Percentiles rank a stretch among this genome's conserved stretches.
These are phyloP conservation scores for Didymella lethalis DNA, from an alignment of 2,329 filamentous ascomycete genomes.

Conservation along the genomic window DNA sequence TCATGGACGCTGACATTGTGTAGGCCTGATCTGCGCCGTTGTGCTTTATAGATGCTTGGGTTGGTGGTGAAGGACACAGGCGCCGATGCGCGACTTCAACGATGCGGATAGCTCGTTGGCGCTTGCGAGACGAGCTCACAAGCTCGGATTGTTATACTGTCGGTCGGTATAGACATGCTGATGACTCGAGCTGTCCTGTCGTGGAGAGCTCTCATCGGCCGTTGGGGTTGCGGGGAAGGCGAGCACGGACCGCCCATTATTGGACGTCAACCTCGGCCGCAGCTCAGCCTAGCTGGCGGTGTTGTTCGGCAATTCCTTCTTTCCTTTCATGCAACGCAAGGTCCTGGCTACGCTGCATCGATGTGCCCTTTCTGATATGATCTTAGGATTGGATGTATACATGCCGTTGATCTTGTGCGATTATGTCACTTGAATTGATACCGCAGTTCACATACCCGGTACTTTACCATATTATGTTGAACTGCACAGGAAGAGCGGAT, in stretches of 20 bases:
- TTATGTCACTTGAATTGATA: too few species aligned
- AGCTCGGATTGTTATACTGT: conserved; percentile 21
- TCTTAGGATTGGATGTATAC: too few species aligned
- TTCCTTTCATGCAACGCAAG: not conserved
- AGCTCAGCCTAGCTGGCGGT: conserved; percentile 4
- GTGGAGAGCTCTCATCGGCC: not conserved
- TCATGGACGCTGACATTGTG: conserved; percentile 18
- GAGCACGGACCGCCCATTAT: conserved; percentile 5
- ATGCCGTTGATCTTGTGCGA: too few species aligned
- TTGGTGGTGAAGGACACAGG: not conserved
- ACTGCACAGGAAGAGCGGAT: too few species aligned
- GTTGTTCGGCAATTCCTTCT: conserved; percentile 9
- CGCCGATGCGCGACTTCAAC: conserved; percentile 19
- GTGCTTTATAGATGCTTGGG: too few species aligned
- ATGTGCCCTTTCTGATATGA: not conserved
- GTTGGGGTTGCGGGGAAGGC: conserved; percentile 17
- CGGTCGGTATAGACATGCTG: conserved; percentile 33
- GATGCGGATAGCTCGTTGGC: not conserved
- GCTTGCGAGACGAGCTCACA: not conserved
- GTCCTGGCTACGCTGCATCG: not conserved
- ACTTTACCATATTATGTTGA: too few species aligned
- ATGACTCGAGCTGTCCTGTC: conserved; percentile 38
- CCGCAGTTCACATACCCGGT: too few species aligned
- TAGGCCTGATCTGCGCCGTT: not conserved
- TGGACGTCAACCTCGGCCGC: conserved; percentile 15